phyloP scores from a whole-genome alignment of 306 rosid species.

The Herpetospermum pedunculosum region DNA sequence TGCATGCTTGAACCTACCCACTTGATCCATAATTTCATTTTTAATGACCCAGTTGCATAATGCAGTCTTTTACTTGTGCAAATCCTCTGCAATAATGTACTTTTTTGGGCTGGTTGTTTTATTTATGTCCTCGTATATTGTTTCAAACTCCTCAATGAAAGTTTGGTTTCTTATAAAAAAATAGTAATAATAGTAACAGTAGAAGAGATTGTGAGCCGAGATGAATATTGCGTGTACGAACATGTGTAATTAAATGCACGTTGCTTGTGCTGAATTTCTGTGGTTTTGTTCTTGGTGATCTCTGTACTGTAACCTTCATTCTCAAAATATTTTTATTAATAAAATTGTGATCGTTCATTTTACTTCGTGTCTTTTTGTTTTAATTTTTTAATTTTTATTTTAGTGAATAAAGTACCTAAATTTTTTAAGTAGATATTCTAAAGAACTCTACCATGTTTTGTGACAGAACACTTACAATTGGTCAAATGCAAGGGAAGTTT shows the following conservation, averaged over 20 bases:
- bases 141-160: too few relatives aligned
- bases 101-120: too few relatives aligned
- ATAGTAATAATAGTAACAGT: too few relatives aligned
- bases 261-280: neutral
- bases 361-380: neutral
- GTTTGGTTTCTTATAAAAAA: too few relatives aligned
- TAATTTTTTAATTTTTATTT: neutral
- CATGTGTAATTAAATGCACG: neutral
- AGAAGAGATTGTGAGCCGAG: neutral
- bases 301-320: neutral
- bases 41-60: neutral
- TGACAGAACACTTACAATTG: conserved; percentile 81
- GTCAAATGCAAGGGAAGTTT: conserved; percentile 99
- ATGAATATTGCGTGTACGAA: neutral
- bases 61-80: neutral
- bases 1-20: neutral
- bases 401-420: neutral
- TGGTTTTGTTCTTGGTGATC: neutral
- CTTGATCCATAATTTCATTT: neutral
- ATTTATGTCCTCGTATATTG: too few relatives aligned
- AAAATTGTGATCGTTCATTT: neutral
- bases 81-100: neutral
- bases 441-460: conserved; percentile 7
- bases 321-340: neutral
- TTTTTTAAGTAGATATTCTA: neutral